Evolutionary conservation across 129 eudicot species (phyloP).

Genomic region (sunflower (Helianthus annuus)): HanXRQr2.0-SUNRISE NC_035441.2:189429275-189429774

Average conservation of each 20-base stretch:
- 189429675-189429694: too few species aligned
- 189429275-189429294: not conserved
- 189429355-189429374: conserved; percentile 88
- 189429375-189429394: conserved; percentile 74
- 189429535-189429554: conserved; percentile 50
- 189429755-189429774: too few species aligned
- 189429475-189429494: conserved; percentile 48
- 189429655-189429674: conserved; percentile 1
- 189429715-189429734: too few species aligned
- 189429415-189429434: conserved; percentile 45
- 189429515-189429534: conserved; percentile 68
- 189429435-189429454: conserved; percentile 73
- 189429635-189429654: conserved; percentile 28
- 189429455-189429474: conserved; percentile 46
- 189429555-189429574: conserved; percentile 75
- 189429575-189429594: conserved; percentile 66
- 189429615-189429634: conserved; percentile 39
- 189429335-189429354: conserved; percentile 61
- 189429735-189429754: too few species aligned
- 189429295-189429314: conserved; percentile 7
- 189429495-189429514: conserved; percentile 46
- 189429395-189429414: conserved; percentile 72
- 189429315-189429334: conserved; percentile 80
- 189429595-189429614: conserved; percentile 80
- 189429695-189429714: too few species aligned